These are phyloP conservation scores for Decorospora gaudefroyi DNA, from an alignment of 2,329 filamentous ascomycete genomes.

Conservation along the genomic window DNA sequence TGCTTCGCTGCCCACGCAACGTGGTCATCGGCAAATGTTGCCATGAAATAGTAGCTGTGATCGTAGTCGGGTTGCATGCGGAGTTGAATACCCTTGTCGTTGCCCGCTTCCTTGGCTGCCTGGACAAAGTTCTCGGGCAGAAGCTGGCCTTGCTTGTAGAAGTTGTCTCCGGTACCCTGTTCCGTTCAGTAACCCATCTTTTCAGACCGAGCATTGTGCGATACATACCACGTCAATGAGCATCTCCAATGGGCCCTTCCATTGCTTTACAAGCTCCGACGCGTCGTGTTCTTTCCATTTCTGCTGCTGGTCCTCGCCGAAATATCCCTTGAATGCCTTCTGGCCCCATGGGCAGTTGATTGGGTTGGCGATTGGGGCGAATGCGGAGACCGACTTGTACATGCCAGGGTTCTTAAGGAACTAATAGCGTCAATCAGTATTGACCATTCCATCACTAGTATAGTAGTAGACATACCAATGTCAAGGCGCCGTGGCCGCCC, in stretches of 20 bases:
- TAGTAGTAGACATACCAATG: constrained; percentile 58
- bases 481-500: constrained; percentile 95
- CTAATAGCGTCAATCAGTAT: constrained; percentile 39
- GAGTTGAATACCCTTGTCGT: constrained; percentile 70
- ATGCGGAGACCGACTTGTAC: constrained; percentile 88
- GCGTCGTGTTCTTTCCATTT: constrained; percentile 91
- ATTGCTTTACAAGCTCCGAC: constrained; percentile 81
- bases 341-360: constrained; percentile 86
- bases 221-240: constrained; percentile 81
- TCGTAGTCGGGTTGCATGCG: constrained; percentile 92
- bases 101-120: constrained; percentile 75
- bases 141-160: constrained; percentile 92
- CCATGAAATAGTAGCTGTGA: constrained; percentile 97
- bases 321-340: constrained; percentile 92
- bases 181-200: neutral
- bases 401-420: constrained; percentile 89
- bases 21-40: constrained; percentile 86
- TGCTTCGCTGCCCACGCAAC: constrained; percentile 90
- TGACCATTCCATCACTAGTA: neutral
- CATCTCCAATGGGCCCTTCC: constrained; percentile 72
- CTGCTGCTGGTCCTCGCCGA: constrained; percentile 72
- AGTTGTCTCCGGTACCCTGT: constrained; percentile 89
- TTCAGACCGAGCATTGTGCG: too few relatives aligned
- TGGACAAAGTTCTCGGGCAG: constrained; percentile 89
- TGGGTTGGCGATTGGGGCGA: constrained; percentile 89